Conservation (phyloP, 2,329 filamentous ascomycete genomes). For the Chaetomiaceae sp. region DNA sequence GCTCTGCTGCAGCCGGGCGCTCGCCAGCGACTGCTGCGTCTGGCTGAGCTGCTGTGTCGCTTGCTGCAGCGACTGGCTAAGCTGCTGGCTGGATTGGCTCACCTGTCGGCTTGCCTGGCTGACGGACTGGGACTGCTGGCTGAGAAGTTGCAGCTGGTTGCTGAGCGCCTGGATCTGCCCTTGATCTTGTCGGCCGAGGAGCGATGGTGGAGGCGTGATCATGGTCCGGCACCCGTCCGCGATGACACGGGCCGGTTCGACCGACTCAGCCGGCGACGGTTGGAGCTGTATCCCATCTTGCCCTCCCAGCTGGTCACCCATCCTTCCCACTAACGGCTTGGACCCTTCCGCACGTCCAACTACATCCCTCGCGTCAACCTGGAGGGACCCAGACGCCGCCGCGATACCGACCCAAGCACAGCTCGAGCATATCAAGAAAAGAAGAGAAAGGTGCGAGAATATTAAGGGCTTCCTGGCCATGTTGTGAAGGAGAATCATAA, state of each 20-base stretch:
- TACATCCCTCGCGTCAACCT: not conserved
- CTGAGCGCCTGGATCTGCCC: constrained; percentile 29
- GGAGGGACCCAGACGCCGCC: not conserved
- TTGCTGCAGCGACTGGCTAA: constrained; percentile 28
- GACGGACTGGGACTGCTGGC: constrained; percentile 26
- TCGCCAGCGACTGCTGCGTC: constrained; percentile 19
- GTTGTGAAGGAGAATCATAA: constrained; percentile 1
- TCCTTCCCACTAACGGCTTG: constrained; percentile 6
- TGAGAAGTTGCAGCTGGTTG: constrained; percentile 25
- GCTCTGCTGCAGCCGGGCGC: constrained; percentile 17
- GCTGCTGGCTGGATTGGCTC: constrained; percentile 27
- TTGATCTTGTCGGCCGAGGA: constrained; percentile 19
- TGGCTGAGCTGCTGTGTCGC: constrained; percentile 25
- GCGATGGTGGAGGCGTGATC: constrained; percentile 24
- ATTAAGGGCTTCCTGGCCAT: constrained; percentile 19
- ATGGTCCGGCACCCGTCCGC: constrained; percentile 8
- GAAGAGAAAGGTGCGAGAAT: constrained; percentile 20
- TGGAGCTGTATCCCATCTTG: not conserved
- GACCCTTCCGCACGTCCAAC: constrained; percentile 1
- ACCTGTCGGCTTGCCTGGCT: constrained; percentile 29
- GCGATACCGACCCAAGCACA: constrained; percentile 21
- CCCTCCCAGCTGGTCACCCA: not conserved
- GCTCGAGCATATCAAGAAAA: constrained; percentile 22
- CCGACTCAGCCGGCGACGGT: constrained; percentile 5
- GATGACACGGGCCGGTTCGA: constrained; percentile 9